Evolutionary conservation across 2,329 filamentous ascomycete species (phyloP).

Genomic region (Fusarium sp.): DNA sequence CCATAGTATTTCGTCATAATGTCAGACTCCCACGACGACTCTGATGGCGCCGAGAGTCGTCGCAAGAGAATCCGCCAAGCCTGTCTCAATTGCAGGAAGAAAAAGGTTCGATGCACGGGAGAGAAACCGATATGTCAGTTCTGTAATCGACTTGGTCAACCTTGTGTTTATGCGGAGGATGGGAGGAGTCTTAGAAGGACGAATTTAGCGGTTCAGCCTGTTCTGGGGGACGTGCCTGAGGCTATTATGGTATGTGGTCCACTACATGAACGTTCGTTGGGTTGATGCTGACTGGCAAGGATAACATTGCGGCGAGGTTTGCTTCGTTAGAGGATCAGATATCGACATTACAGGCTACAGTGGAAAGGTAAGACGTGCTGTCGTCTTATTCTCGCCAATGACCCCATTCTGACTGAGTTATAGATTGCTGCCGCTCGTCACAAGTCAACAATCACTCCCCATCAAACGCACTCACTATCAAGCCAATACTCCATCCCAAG

Average conservation of each 20-base stretch:
- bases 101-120: conserved; percentile 22
- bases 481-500: not conserved
- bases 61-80: conserved; percentile 27
- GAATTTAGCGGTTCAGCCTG: not conserved
- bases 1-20: not conserved
- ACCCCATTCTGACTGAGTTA: rapidly evolving
- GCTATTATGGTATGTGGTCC: not conserved
- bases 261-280: not conserved
- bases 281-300: not conserved
- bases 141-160: conserved; percentile 12
- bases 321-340: conserved; percentile 12
- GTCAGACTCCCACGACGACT: conserved; percentile 17
- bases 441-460: not conserved
- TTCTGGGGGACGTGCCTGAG: not conserved
- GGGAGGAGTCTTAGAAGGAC: conserved; percentile 14
- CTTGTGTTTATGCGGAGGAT: conserved; percentile 20
- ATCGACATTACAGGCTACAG: conserved; percentile 8
- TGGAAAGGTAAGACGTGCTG: not conserved
- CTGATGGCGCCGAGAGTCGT: conserved; percentile 18
- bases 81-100: conserved; percentile 24
- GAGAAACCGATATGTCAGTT: conserved; percentile 25
- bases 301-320: conserved; percentile 12
- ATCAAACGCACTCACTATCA: not conserved
- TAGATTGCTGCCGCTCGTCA: conserved; percentile 4
- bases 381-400: rapidly evolving